Conservation (phyloP, 257 asterid species). For the Solanum boliviense region DNA sequence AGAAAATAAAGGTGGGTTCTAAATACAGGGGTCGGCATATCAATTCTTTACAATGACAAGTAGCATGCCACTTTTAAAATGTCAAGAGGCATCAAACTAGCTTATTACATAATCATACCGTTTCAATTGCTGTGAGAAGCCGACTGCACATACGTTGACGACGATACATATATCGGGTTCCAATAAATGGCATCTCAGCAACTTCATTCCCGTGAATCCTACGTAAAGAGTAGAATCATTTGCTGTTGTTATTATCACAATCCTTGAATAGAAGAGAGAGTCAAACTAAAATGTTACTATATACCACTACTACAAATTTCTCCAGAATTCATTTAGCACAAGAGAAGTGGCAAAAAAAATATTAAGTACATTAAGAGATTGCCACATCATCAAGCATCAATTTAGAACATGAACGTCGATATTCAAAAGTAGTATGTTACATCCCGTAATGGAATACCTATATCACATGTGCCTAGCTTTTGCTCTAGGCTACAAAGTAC, state of each 20-base stretch:
- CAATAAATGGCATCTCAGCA: slow-evolving; percentile 99
- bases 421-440: neutral
- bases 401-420: neutral
- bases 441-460: neutral
- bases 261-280: neutral
- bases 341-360: neutral
- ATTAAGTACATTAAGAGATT: neutral
- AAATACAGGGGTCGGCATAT: neutral
- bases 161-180: slow-evolving; percentile 63
- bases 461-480: neutral
- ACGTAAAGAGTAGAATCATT: slow-evolving; percentile 3
- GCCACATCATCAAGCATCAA: neutral
- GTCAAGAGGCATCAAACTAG: slow-evolving; percentile 22
- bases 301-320: neutral
- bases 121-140: slow-evolving; percentile 64
- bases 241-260: neutral
- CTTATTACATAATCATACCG: slow-evolving; percentile 45
- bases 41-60: neutral
- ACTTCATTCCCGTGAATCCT: slow-evolving; percentile 79
- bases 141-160: slow-evolving; percentile 91
- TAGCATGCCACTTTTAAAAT: neutral
- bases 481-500: neutral
- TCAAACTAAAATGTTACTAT: neutral
- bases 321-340: neutral
- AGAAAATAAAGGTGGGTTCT: neutral